phyloP scores from a whole-genome alignment of 2,329 filamentous ascomycete genomes.

The Penicillium fuscoglaucum region DNA sequence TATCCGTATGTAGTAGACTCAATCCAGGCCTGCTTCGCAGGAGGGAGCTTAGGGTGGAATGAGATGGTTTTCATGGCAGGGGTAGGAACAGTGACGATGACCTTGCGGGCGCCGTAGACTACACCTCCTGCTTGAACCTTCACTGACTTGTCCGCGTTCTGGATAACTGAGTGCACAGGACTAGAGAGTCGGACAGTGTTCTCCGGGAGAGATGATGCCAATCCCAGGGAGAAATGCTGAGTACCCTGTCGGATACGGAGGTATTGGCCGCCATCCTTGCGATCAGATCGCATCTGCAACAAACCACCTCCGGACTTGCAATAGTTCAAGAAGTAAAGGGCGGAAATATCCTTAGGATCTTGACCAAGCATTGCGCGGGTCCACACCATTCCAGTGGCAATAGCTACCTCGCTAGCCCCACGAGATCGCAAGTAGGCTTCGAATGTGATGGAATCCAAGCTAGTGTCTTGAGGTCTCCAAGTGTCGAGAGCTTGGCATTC shows the following conservation, averaged over 20 bases:
- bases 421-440: background rate
- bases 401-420: background rate
- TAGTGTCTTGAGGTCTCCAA: background rate
- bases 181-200: background rate
- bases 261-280: background rate
- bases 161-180: background rate
- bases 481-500: background rate
- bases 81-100: background rate
- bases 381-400: background rate
- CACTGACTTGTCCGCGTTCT: background rate
- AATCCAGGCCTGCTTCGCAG: background rate
- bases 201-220: background rate
- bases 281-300: background rate
- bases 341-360: background rate
- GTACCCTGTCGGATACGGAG: background rate
- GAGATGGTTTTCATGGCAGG: background rate
- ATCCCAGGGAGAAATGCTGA: background rate
- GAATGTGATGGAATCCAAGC: background rate
- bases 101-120: background rate
- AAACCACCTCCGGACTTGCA: background rate
- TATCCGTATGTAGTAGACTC: background rate
- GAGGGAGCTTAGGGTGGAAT: background rate
- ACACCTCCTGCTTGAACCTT: background rate
- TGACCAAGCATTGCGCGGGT: background rate
- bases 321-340: background rate